phyloP scores from a whole-genome alignment of 2,329 filamentous ascomycete species.

The Ophiostoma populinum region DNA sequence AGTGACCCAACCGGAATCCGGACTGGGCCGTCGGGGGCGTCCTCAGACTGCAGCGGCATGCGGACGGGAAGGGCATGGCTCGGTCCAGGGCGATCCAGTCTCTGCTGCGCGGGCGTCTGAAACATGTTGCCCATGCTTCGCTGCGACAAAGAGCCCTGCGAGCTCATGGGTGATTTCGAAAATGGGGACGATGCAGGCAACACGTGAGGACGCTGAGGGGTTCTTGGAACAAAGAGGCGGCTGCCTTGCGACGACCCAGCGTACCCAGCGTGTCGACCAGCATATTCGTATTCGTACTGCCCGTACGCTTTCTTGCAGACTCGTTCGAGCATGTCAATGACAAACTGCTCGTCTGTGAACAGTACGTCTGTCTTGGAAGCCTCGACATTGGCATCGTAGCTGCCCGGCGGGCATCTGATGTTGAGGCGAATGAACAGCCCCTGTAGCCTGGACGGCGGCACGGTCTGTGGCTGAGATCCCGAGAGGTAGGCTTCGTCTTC shows the following conservation, averaged over 20 bases:
- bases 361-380: conserved; percentile 56
- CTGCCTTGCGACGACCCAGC: not conserved
- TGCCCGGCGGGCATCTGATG: conserved; percentile 41
- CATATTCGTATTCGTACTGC: not conserved
- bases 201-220: not conserved
- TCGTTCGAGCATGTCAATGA: conserved; percentile 30
- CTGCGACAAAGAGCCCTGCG: too few relatives aligned
- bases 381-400: conserved; percentile 57
- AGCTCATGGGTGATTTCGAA: too few relatives aligned
- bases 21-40: not conserved
- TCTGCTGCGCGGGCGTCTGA: too few relatives aligned
- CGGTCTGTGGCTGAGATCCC: not conserved
- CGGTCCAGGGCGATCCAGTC: too few relatives aligned
- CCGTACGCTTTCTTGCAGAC: conserved; percentile 15
- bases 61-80: too few relatives aligned
- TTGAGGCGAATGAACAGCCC: conserved; percentile 47
- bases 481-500: too few relatives aligned
- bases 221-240: not conserved
- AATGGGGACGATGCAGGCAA: not conserved
- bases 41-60: too few relatives aligned
- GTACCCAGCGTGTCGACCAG: not conserved
- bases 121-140: not conserved
- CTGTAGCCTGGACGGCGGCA: conserved; percentile 15
- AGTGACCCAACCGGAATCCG: not conserved
- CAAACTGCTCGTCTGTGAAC: conserved; percentile 36